phyloP scores from a whole-genome alignment of 23 red algal species.

The Gracilaria vermiculophylla region DNA sequence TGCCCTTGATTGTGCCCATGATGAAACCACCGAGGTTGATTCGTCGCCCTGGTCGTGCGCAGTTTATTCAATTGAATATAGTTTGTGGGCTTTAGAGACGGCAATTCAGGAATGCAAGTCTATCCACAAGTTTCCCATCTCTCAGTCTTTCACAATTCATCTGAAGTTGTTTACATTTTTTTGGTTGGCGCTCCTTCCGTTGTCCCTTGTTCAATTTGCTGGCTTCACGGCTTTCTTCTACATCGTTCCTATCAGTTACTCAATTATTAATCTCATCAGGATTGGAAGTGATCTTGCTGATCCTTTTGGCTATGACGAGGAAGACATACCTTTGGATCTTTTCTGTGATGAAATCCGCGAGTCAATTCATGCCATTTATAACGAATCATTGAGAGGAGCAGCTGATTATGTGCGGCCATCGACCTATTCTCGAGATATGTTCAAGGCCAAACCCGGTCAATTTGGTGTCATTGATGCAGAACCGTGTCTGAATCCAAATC shows the following conservation, averaged over 20 bases:
- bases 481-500: not conserved
- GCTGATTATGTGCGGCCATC: not conserved
- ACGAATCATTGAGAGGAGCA: not conserved
- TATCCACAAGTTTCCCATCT: constrained; percentile 29
- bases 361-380: constrained; percentile 5
- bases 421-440: not conserved
- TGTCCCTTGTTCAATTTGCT: not conserved
- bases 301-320: constrained; percentile 24
- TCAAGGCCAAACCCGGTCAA: not conserved
- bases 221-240: constrained; percentile 33
- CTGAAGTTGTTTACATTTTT: constrained; percentile 28
- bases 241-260: constrained; percentile 31
- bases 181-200: constrained; percentile 24
- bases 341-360: constrained; percentile 3
- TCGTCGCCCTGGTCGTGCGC: not conserved
- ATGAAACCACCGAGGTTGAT: not conserved
- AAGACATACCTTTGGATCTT: constrained; percentile 30
- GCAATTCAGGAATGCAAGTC: constrained; percentile 1
- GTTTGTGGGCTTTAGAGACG: not conserved
- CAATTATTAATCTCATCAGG: constrained; percentile 1
- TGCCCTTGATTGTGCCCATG: not conserved
- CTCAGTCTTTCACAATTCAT: constrained; percentile 17
- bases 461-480: not conserved
- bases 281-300: constrained; percentile 28
- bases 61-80: not conserved